These are phyloP conservation scores for Chaetomidium leptoderma DNA, from an alignment of 495 filamentous ascomycete genomes.

Conservation along the genomic window DNA sequence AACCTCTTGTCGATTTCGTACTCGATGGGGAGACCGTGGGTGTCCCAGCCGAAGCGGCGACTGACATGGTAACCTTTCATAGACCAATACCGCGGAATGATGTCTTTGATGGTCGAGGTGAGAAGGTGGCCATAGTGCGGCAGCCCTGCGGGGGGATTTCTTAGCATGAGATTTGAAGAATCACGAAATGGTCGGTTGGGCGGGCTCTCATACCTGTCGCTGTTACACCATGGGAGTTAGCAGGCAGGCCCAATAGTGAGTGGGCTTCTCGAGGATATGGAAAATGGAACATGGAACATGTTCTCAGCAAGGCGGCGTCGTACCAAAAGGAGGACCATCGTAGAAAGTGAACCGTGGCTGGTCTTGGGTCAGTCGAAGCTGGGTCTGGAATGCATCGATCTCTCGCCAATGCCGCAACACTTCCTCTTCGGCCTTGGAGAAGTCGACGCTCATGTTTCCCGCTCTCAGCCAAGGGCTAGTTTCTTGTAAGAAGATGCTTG, in stretches of 20 bases:
- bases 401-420: conserved; percentile 73
- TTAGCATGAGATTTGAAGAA: not conserved
- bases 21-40: conserved; percentile 90
- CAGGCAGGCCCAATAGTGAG: not conserved
- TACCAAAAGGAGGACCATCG: conserved; percentile 52
- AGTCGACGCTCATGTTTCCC: conserved; percentile 67
- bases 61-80: conserved; percentile 86
- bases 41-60: conserved; percentile 67
- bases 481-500: no score
- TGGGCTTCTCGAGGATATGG: not conserved
- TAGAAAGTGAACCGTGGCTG: conserved; percentile 74
- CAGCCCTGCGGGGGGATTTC: conserved; percentile 48
- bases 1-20: conserved; percentile 95
- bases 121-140: conserved; percentile 92
- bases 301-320: not conserved
- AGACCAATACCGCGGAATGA: conserved; percentile 88
- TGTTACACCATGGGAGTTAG: not conserved
- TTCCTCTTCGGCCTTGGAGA: conserved; percentile 75
- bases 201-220: not conserved
- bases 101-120: conserved; percentile 90
- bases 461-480: not conserved
- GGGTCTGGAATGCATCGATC: conserved; percentile 70
- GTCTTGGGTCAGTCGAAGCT: conserved; percentile 46
- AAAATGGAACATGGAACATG: not conserved
- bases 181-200: not conserved